These are phyloP conservation scores for Hyaloraphidium curvatum DNA, from an alignment of 192 early-diverging fungal species.

Conservation along the genomic window DNA sequence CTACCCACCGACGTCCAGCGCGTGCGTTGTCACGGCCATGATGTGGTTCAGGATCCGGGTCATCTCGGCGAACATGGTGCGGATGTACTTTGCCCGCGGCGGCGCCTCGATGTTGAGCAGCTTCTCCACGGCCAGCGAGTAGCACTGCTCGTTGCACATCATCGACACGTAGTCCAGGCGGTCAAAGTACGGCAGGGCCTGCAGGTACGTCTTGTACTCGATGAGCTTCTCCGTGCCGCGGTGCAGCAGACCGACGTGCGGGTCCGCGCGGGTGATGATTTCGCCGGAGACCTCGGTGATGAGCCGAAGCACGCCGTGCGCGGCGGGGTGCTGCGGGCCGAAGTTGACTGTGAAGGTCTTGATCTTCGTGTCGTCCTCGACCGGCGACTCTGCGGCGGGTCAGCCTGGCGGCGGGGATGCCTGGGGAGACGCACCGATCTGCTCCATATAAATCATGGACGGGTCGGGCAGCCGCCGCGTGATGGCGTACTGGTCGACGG, in stretches of 20 bases:
- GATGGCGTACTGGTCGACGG: background rate
- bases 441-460: constrained; percentile 4
- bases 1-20: constrained; percentile 95
- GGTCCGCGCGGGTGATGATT: constrained; percentile 79
- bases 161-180: constrained; percentile 95
- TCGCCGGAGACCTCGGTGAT: constrained; percentile 89
- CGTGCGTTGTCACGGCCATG: constrained; percentile 91
- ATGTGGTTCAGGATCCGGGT: constrained; percentile 96
- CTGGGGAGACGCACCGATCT: background rate
- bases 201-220: constrained; percentile 96
- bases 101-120: constrained; percentile 95
- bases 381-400: background rate
- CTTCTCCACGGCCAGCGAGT: constrained; percentile 94
- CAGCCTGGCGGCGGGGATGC: background rate
- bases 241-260: constrained; percentile 92
- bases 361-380: constrained; percentile 22
- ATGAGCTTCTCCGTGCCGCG: constrained; percentile 98
- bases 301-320: constrained; percentile 86
- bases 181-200: constrained; percentile 97
- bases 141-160: constrained; percentile 98
- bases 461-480: constrained; percentile 1
- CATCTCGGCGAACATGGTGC: constrained; percentile 92
- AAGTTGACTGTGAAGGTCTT: constrained; percentile 95
- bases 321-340: constrained; percentile 98
- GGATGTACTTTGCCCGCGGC: constrained; percentile 83